These are phyloP conservation scores for Chimonanthus salicifolius DNA, from an alignment of 164 flowering plant species.

Conservation along the genomic window DNA sequence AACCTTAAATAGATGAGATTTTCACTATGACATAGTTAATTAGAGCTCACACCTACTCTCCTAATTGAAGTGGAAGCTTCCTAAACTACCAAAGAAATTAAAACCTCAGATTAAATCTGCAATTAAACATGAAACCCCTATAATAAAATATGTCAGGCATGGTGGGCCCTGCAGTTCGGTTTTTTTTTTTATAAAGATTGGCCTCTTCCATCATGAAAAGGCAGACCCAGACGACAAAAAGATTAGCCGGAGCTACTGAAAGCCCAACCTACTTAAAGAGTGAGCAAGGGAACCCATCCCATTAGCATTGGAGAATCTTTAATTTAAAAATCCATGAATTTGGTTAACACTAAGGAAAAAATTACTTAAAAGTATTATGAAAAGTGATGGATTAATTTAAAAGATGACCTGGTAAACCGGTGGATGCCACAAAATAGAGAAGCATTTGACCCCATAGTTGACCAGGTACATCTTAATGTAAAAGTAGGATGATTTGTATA, in stretches of 20 bases:
- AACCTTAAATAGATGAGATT: no score
- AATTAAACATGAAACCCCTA: no score
- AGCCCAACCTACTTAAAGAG: neutral
- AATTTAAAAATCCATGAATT: neutral
- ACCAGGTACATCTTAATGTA: constrained; percentile 9
- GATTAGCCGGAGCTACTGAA: neutral
- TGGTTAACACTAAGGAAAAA: neutral
- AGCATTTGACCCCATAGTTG: constrained; percentile 19
- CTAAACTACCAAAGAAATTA: no score
- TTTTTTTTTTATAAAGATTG: no score
- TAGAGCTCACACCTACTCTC: no score
- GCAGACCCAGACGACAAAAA: neutral
- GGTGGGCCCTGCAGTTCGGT: neutral
- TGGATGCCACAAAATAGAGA: constrained; percentile 1
- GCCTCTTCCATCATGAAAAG: neutral
- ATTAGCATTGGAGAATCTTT: neutral
- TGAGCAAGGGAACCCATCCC: neutral
- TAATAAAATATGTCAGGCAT: neutral
- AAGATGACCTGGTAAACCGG: neutral
- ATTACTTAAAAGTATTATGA: neutral
- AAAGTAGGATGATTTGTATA: constrained; percentile 8
- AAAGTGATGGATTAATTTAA: neutral
- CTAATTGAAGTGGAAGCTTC: no score
- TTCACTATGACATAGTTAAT: no score
- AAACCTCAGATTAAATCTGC: no score